These are phyloP conservation scores for Tylopilus vinaceipallidus DNA, from an alignment of 768 basidiomycete genomes.

Conservation along the genomic window DNA sequence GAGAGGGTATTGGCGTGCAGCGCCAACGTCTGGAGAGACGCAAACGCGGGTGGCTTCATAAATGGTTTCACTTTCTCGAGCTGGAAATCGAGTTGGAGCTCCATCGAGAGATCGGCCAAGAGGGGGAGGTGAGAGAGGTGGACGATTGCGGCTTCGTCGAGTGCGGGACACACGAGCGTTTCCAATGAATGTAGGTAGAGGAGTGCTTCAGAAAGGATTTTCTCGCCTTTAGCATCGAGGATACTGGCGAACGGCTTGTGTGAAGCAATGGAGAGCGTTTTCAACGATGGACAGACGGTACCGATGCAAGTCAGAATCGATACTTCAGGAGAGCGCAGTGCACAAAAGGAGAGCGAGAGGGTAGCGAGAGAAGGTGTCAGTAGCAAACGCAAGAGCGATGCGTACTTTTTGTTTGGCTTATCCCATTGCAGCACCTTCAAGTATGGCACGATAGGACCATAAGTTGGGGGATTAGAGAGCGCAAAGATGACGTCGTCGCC, in stretches of 20 bases:
- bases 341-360: conserved; percentile 9
- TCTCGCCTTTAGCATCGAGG: conserved; percentile 13
- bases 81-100: conserved; percentile 13
- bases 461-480: conserved; percentile 22
- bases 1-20: conserved; percentile 11
- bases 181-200: conserved; percentile 16
- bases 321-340: conserved; percentile 15
- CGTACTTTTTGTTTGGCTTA: conserved; percentile 9
- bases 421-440: conserved; percentile 24
- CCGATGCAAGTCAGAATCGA: conserved; percentile 23
- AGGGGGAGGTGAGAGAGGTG: conserved; percentile 23
- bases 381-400: conserved; percentile 20
- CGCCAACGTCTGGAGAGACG: conserved; percentile 8
- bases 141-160: conserved; percentile 21
- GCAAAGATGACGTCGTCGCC: conserved; percentile 25
- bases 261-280: conserved; percentile 4
- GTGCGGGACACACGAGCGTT: conserved; percentile 16
- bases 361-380: conserved; percentile 21
- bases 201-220: conserved; percentile 22
- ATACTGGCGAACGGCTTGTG: background rate
- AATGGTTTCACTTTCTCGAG: conserved; percentile 11
- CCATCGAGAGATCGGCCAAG: conserved; percentile 15
- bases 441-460: conserved; percentile 21
- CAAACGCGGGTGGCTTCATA: conserved; percentile 17
- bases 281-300: conserved; percentile 21